Base-by-base conservation (phyloP, 192 early-diverging fungal genomes). In the Mortierella claussenii region DNA sequence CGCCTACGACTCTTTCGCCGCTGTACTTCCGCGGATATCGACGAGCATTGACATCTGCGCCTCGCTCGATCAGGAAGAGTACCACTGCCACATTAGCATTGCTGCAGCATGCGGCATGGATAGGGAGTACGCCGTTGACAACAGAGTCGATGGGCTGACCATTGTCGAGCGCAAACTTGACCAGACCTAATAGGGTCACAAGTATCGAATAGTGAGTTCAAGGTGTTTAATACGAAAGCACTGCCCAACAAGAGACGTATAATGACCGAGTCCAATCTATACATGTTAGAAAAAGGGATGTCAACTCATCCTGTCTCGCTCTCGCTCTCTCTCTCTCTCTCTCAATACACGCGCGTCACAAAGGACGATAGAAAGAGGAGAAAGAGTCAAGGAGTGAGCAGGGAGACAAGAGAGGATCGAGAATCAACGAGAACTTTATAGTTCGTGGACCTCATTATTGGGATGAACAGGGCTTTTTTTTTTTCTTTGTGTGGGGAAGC, bases 131-230 rank as follows among this genome's bases (percentile, higher is more conserved):
- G 9, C 91, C 91, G 55, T 88, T 89, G n/a, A 86, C 56, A 15
- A 86, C 81, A 32, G 89, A 86, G 76, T 92, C 88, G 54, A 93
- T 87, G 3, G 87, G 80, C 65, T 88, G 89, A 31, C 91, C 91
- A 71, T 89, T 85, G 48, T 89, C 87, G 5, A 89, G 60, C n/a
- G 87, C 87, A 75, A 88, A 89, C 65, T 89, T 89, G 60, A 86
- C 87, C 8, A 85, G 75, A 32, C 87, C 87, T 86, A 69, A 44
- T 10, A 51, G 18, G 31, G 11, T 6, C 17, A 56, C 1, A 6
- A 33, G 13, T 18, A 23, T 2, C 28, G 20, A 23, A 54, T 18
- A 33, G 12, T 13, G 15, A 33, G 9, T 27, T 5, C 12, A 54
- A n/a, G n/a, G n/a, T n/a, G n/a, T n/a, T n/a, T n/a, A n/a, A n/a